phyloP scores from a whole-genome alignment of 148 eudicot species.

The Camellia lanceoleosa region DNA sequence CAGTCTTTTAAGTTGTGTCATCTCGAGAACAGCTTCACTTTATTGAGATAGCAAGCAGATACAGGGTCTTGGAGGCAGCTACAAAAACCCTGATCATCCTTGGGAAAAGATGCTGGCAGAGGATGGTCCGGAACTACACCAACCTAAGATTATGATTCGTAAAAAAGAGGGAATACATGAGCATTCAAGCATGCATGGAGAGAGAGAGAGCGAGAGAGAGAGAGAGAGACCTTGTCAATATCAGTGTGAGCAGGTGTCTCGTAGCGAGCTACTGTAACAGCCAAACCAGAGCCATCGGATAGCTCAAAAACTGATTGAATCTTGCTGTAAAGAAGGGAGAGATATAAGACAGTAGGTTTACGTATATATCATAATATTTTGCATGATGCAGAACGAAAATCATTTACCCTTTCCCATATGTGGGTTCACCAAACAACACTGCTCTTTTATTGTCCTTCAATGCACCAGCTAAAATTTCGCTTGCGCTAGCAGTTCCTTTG shows the following conservation, averaged over 20 bases:
- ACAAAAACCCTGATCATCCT: slow-evolving; percentile 71
- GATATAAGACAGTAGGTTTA: background rate
- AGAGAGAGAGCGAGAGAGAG: background rate
- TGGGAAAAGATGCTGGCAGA: slow-evolving; percentile 82
- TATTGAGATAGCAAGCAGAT: slow-evolving; percentile 61
- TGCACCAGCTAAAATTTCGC: slow-evolving; percentile 98
- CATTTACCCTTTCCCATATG: slow-evolving; percentile 92
- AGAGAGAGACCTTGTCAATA: slow-evolving; percentile 66
- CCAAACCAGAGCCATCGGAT: slow-evolving; percentile 98
- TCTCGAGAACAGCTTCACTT: slow-evolving; percentile 57
- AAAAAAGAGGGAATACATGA: background rate
- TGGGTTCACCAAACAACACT: slow-evolving; percentile 82
- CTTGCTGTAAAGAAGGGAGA: slow-evolving; percentile 44
- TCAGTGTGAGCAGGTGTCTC: slow-evolving; percentile 97
- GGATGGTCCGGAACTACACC: slow-evolving; percentile 94
- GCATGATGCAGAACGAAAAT: background rate
- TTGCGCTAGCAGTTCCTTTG: slow-evolving; percentile 99
- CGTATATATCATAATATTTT: background rate
- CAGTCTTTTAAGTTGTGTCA: slow-evolving; percentile 20
- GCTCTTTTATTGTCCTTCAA: slow-evolving; percentile 97
- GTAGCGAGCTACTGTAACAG: slow-evolving; percentile 97
- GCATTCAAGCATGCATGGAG: background rate
- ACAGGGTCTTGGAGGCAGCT: slow-evolving; percentile 78
- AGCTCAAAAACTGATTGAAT: slow-evolving; percentile 96
- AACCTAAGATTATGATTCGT: slow-evolving; percentile 40